A percentile compares a stretch with the other conserved stretches of the same genome.
These are phyloP conservation scores for Pouteria campechiana DNA, from an alignment of 179 eudicot species.

Conservation along the genomic window DNA sequence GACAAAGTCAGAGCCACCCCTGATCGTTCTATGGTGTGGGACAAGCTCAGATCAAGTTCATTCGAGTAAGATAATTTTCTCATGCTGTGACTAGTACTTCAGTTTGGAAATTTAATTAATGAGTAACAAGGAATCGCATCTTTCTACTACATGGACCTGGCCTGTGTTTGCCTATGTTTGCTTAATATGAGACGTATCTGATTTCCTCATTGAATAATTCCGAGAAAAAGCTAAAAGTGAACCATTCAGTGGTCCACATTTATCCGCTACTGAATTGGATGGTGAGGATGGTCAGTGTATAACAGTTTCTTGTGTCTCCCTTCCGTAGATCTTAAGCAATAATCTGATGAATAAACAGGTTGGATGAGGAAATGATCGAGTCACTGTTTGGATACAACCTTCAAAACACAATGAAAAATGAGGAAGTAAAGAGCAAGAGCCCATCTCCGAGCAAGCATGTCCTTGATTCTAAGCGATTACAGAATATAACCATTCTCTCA, in stretches of 20 bases:
- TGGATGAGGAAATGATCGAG: slow-evolving; percentile 90
- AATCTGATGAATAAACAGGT: slow-evolving; percentile 23
- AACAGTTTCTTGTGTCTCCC: background rate
- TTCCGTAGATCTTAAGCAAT: background rate
- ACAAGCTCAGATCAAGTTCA: slow-evolving; percentile 76
- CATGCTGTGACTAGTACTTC: background rate
- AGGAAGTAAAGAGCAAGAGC: slow-evolving; percentile 62
- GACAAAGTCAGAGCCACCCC: slow-evolving; percentile 91
- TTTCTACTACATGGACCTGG: no score
- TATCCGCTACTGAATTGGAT: no score
- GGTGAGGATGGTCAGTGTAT: no score
- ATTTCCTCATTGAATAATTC: background rate
- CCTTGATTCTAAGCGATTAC: slow-evolving; percentile 84
- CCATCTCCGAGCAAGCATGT: slow-evolving; percentile 86
- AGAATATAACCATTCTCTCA: slow-evolving; percentile 81
- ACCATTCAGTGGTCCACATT: no score
- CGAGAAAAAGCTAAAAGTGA: background rate
- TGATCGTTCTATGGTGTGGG: slow-evolving; percentile 89
- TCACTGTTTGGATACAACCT: slow-evolving; percentile 84
- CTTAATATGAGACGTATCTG: no score
- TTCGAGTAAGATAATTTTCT: slow-evolving; percentile 57
- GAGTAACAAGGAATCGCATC: no score
- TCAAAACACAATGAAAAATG: slow-evolving; percentile 42
- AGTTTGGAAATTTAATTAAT: no score
- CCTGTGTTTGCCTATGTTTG: no score